Evolutionary conservation across 169 alveolate genomes (phyloP), one percentile per base, ranked within the genome.

Genomic region (Plasmodium billcollinsi): DNA sequence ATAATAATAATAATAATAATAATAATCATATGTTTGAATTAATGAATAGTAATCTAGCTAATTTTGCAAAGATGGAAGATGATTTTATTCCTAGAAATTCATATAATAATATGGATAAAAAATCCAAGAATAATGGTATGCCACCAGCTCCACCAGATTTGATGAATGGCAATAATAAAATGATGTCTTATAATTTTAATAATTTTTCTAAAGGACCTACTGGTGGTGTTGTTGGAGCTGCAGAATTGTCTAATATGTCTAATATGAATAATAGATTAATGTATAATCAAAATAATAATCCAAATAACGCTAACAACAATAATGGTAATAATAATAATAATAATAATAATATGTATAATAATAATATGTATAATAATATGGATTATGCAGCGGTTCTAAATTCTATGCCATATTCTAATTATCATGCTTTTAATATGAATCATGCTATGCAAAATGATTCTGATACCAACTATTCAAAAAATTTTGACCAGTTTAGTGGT

Each of bases 391-490:
- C 75, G 2, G 4, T 74, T 43, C 18, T 50, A 9, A 89, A 9
- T 52, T n/a, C 50, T n/a, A 45, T 62, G 2, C 50, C 70, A 18
- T 67, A 56, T 24, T 75, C 62, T 12, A 52, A 18, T 52, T 71
- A 15, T 26, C 75, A 50, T 9, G 58, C 20, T 43, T 89, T 66
- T 74, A 67, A 80, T 78, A 67, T 88, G 58, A 61, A 26, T 18
- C 58, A 49, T n/a, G 62, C 26, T 18, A 4, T 69, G 76, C 73
- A 50, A 3, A 49, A 70, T 50, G 83, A 78, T 21, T 26, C 73
- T 9, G 90, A 69, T 47, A 78, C 73, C 0, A 74, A 59, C n/a
- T 78, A 7, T 26, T 52, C 83, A 11, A 70, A 70, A n/a, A 78
- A 56, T 65, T 71, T 39, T 39, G 83, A 78, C n/a, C 76, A 70